These are phyloP conservation scores for Rhodotorula sp. DNA, from an alignment of 1,284 basidiomycete species.

Conservation along the genomic window DNA sequence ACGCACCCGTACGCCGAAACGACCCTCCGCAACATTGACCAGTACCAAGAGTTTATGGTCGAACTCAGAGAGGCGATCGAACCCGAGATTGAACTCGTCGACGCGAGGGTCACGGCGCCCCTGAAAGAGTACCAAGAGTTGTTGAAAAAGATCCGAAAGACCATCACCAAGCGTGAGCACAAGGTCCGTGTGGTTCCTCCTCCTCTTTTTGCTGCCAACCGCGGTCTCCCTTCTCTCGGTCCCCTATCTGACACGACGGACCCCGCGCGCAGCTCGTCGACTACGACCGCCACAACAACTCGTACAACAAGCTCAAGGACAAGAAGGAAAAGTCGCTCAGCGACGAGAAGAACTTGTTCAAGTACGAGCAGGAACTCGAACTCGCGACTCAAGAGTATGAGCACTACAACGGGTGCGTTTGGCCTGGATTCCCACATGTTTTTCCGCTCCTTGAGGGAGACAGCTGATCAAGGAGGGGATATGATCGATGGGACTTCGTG, in stretches of 20 bases:
- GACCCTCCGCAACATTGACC: conserved; percentile 73
- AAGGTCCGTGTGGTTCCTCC: conserved; percentile 60
- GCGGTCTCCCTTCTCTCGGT: no score
- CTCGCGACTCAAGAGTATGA: conserved; percentile 93
- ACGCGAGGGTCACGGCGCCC: conserved; percentile 78
- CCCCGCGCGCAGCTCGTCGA: conserved; percentile 66
- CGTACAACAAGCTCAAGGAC: conserved; percentile 87
- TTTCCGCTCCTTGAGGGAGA: not conserved
- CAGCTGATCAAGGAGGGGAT: no score
- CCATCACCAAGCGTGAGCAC: conserved; percentile 92
- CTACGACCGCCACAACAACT: conserved; percentile 95
- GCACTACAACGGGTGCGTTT: conserved; percentile 70
- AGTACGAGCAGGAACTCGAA: conserved; percentile 98
- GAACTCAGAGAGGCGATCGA: conserved; percentile 70
- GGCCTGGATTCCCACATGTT: not conserved
- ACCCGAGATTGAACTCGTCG: conserved; percentile 94
- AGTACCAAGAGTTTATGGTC: conserved; percentile 72
- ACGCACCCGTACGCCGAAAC: conserved; percentile 74
- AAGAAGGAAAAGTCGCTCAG: conserved; percentile 91
- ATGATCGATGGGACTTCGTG: no score
- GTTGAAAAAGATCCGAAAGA: conserved; percentile 88
- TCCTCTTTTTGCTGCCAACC: not conserved
- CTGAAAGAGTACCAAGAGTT: conserved; percentile 83
- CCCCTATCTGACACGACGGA: no score
- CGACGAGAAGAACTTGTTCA: conserved; percentile 77